Evolutionary conservation across 495 filamentous ascomycete species (phyloP).

Genomic region (Eremomyces bilateralis): DNA sequence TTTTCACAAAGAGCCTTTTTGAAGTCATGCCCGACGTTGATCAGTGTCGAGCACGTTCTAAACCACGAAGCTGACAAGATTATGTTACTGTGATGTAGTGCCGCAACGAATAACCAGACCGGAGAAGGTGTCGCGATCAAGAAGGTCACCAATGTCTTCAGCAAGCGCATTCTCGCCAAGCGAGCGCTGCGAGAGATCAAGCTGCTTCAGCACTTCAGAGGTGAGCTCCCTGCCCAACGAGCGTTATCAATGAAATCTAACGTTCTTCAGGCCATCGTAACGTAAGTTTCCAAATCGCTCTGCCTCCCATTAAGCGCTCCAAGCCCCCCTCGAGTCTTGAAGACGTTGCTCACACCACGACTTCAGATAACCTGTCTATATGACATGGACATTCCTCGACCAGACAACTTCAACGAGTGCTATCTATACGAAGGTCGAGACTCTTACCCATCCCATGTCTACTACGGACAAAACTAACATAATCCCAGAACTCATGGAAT

Average conservation of each 20-base stretch:
- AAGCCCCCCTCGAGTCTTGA: no score
- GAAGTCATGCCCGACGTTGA: no score
- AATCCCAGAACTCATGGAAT: constrained; percentile 98
- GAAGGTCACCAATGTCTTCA: constrained; percentile 99
- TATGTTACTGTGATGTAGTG: constrained; percentile 23
- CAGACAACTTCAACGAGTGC: constrained; percentile 97
- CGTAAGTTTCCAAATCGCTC: constrained; percentile 21
- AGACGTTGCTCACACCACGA: no score
- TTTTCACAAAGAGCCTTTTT: no score
- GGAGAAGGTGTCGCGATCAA: constrained; percentile 97
- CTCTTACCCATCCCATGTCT: no score
- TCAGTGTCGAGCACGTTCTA: no score
- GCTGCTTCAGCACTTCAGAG: constrained; percentile 91
- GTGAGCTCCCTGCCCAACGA: constrained; percentile 15
- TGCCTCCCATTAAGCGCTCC: constrained; percentile 4
- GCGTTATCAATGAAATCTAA: constrained; percentile 5
- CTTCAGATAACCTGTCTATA: constrained; percentile 89
- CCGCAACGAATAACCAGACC: constrained; percentile 76
- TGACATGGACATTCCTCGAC: constrained; percentile 97
- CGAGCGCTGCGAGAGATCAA: constrained; percentile 95
- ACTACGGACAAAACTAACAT: no score
- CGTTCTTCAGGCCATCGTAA: constrained; percentile 34
- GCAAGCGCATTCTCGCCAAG: constrained; percentile 98
- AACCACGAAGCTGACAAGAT: background rate
- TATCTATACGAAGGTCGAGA: constrained; percentile 96